Evolutionary conservation across 257 asterid genomes (phyloP).

Genomic region (Prunella vulgaris): DNA sequence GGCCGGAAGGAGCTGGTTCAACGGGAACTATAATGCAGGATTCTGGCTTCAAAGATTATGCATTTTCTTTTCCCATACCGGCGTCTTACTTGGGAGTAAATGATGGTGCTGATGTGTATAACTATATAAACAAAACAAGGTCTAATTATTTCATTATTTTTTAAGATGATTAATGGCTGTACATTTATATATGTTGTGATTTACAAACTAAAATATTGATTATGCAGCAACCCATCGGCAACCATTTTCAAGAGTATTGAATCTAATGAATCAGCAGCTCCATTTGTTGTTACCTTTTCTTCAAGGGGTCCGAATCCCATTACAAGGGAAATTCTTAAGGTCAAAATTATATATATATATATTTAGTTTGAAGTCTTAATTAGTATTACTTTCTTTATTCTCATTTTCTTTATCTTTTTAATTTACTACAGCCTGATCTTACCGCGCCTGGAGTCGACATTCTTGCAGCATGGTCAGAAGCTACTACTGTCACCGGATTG

Average conservation of each 20-base stretch:
- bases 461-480: slow-evolving; percentile 69
- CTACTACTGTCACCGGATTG: slow-evolving; percentile 33
- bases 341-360: no score
- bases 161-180: not conserved
- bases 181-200: not conserved
- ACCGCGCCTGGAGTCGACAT: slow-evolving; percentile 71
- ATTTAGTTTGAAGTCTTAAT: not conserved
- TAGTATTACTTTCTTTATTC: not conserved
- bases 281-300: slow-evolving; percentile 55
- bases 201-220: not conserved
- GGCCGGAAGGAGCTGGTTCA: slow-evolving; percentile 31
- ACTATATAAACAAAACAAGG: slow-evolving; percentile 46
- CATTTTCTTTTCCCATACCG: slow-evolving; percentile 46
- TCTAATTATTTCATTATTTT: not conserved
- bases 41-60: slow-evolving; percentile 30
- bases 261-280: slow-evolving; percentile 33
- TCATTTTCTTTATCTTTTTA: not conserved
- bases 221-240: slow-evolving; percentile 42
- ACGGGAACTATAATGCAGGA: slow-evolving; percentile 46
- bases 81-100: slow-evolving; percentile 33
- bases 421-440: slow-evolving; percentile 51
- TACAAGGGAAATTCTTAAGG: slow-evolving; percentile 53
- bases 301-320: slow-evolving; percentile 66
- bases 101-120: slow-evolving; percentile 30
- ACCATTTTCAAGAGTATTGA: slow-evolving; percentile 34